Evolutionary conservation across 2,329 filamentous ascomycete genomes (phyloP).

Genomic region (Xylaria sp.): DNA sequence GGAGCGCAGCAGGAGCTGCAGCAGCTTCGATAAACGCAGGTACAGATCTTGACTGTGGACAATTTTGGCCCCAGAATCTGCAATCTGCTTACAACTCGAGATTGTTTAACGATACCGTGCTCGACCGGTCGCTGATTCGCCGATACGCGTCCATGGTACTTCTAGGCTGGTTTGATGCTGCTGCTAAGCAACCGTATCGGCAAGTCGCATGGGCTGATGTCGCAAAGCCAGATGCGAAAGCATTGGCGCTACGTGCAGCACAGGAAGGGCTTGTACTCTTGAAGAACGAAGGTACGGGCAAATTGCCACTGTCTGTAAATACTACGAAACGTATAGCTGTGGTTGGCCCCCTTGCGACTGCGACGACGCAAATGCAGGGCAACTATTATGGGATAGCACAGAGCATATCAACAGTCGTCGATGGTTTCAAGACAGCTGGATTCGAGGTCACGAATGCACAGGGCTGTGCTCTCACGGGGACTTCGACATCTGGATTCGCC

Average conservation of each 20-base stretch:
- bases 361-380: slow-evolving; percentile 67
- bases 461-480: slow-evolving; percentile 45
- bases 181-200: slow-evolving; percentile 59
- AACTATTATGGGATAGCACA: slow-evolving; percentile 57
- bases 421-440: slow-evolving; percentile 42
- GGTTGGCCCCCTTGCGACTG: slow-evolving; percentile 69
- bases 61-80: slow-evolving; percentile 47
- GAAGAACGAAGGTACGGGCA: slow-evolving; percentile 65
- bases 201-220: slow-evolving; percentile 67
- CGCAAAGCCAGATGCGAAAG: slow-evolving; percentile 62
- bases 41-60: slow-evolving; percentile 52
- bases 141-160: slow-evolving; percentile 66
- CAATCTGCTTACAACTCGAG: slow-evolving; percentile 47
- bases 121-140: slow-evolving; percentile 63
- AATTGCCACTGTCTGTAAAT: slow-evolving; percentile 30
- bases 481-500: slow-evolving; percentile 49
- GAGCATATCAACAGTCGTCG: slow-evolving; percentile 45
- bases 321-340: slow-evolving; percentile 62
- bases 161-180: slow-evolving; percentile 67
- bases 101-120: slow-evolving; percentile 56
- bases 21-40: slow-evolving; percentile 53
- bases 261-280: slow-evolving; percentile 60
- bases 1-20: slow-evolving; percentile 49
- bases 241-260: slow-evolving; percentile 67
- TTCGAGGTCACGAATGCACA: slow-evolving; percentile 44